Conservation (phyloP, 176 grass and related monocot species). For the Eragrostis nindensis region DNA sequence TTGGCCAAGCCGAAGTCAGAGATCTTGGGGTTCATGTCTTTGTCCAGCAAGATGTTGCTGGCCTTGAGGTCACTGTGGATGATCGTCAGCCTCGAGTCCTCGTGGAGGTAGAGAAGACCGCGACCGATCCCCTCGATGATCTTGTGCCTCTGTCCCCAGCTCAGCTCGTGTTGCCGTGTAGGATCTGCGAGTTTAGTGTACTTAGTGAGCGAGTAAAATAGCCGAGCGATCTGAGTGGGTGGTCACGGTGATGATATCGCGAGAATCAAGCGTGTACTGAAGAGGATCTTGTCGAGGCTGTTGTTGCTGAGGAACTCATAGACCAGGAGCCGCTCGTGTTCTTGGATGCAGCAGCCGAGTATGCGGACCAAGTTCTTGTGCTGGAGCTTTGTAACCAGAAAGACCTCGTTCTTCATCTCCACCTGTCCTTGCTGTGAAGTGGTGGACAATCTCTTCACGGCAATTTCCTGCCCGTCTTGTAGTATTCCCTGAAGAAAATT, state of each 20-base stretch:
- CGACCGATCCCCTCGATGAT: slow-evolving; percentile 59
- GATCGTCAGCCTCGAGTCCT: slow-evolving; percentile 58
- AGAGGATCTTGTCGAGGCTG: slow-evolving; percentile 55
- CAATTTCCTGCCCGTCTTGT: slow-evolving; percentile 45
- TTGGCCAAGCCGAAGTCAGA: slow-evolving; percentile 67
- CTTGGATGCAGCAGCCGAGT: slow-evolving; percentile 53
- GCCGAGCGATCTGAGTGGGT: too few relatives aligned
- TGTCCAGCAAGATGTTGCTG: slow-evolving; percentile 58
- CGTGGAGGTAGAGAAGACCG: slow-evolving; percentile 70
- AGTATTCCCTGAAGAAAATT: slow-evolving; percentile 40
- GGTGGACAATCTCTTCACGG: slow-evolving; percentile 56
- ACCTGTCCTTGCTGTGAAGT: slow-evolving; percentile 44
- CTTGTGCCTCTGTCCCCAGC: slow-evolving; percentile 43
- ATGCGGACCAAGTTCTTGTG: slow-evolving; percentile 63
- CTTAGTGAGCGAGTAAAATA: not conserved
- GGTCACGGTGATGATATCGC: not conserved
- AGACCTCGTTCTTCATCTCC: slow-evolving; percentile 54
- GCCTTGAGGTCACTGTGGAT: slow-evolving; percentile 62
- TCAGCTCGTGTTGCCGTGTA: not conserved
- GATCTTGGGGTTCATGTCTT: slow-evolving; percentile 67
- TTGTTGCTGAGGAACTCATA: slow-evolving; percentile 57
- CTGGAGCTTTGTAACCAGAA: slow-evolving; percentile 57
- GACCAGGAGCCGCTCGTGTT: slow-evolving; percentile 56
- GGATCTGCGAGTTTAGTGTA: slow-evolving; percentile 31
- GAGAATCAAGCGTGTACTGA: slow-evolving; percentile 4